Percentiles rank a stretch among this genome's conserved stretches.
phyloP scores from a whole-genome alignment of 805 yeast genomes.

The Starmerella apicola region DNA sequence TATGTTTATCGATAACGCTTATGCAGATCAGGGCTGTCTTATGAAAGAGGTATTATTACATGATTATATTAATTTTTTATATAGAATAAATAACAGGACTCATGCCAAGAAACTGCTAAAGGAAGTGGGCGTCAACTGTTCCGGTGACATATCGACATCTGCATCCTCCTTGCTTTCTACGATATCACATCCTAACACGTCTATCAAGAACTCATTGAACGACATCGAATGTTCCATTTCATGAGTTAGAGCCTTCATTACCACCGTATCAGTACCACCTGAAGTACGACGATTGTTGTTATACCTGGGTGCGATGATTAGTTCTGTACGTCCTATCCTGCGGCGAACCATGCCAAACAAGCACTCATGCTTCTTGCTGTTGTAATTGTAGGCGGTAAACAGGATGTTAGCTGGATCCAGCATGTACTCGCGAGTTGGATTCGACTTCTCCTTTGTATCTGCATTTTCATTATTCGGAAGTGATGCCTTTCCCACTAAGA shows the following conservation, averaged over 20 bases:
- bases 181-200: background rate
- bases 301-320: background rate
- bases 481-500: background rate
- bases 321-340: background rate
- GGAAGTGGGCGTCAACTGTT: background rate
- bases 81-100: too few relatives aligned
- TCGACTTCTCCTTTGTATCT: too few relatives aligned
- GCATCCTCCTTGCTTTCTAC: background rate
- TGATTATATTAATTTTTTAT: too few relatives aligned
- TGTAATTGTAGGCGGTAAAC: background rate
- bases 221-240: background rate
- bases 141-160: background rate
- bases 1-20: too few relatives aligned
- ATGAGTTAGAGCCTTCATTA: background rate
- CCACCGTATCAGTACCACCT: background rate
- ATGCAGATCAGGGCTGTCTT: too few relatives aligned
- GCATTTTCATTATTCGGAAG: too few relatives aligned
- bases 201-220: background rate
- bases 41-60: too few relatives aligned
- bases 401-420: conserved; percentile 1
- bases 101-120: too few relatives aligned
- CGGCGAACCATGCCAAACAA: background rate
- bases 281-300: background rate
- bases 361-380: background rate
- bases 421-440: background rate